phyloP scores from a whole-genome alignment of 495 filamentous ascomycete genomes.

The Penicillium alfredii region DNA sequence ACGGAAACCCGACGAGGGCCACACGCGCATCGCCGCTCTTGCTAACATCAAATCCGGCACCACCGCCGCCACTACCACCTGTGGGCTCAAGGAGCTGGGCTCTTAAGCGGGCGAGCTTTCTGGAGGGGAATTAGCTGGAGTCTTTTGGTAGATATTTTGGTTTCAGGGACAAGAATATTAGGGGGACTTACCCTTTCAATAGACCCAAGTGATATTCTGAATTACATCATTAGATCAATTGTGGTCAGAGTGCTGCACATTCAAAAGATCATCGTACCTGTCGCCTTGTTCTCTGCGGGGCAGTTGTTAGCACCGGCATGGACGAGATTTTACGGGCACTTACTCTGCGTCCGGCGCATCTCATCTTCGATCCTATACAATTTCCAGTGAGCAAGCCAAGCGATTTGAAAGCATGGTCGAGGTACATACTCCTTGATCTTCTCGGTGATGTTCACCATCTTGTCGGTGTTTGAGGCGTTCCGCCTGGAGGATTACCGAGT shows the following conservation, averaged over 20 bases:
- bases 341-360: constrained; percentile 98
- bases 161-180: no score
- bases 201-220: constrained; percentile 97
- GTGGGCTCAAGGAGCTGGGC: constrained; percentile 93
- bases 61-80: constrained; percentile 64
- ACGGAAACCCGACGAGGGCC: constrained; percentile 95
- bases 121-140: constrained; percentile 32
- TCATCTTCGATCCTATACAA: constrained; percentile 90
- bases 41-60: constrained; percentile 90
- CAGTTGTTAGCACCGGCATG: constrained; percentile 31
- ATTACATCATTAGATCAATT: constrained; percentile 17
- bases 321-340: constrained; percentile 19
- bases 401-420: neutral
- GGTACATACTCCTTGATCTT: constrained; percentile 92
- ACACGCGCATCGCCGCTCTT: constrained; percentile 97
- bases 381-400: constrained; percentile 10
- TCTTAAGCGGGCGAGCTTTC: constrained; percentile 91
- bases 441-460: constrained; percentile 99
- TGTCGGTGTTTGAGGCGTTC: constrained; percentile 42
- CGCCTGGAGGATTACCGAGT: constrained; percentile 20
- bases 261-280: constrained; percentile 55
- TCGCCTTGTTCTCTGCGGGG: constrained; percentile 93
- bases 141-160: no score
- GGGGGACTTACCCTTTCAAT: constrained; percentile 72
- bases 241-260: no score